A percentile compares a stretch with the other conserved stretches of the same genome.
phyloP scores from a whole-genome alignment of 169 alveolate genomes.

The Plasmodium cynomolgi region DNA sequence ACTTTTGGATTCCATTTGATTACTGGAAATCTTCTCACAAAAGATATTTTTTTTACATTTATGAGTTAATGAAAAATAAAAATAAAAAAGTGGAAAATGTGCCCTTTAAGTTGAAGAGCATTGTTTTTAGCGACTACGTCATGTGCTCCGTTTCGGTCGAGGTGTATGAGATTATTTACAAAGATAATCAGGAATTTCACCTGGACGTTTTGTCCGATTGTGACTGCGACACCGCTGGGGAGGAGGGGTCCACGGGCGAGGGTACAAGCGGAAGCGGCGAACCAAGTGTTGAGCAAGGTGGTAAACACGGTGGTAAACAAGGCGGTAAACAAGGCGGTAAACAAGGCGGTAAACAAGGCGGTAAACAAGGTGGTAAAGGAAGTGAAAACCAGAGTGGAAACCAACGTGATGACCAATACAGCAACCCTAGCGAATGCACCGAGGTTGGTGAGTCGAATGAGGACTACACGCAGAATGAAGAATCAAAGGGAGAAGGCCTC shows the following conservation, averaged over 20 bases:
- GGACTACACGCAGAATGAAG: background rate
- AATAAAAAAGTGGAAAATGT: constrained; percentile 55
- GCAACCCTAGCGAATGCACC: background rate
- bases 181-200: constrained; percentile 29
- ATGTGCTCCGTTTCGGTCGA: constrained; percentile 59
- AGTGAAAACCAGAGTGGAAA: background rate
- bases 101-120: constrained; percentile 61
- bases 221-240: background rate
- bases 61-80: constrained; percentile 73
- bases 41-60: constrained; percentile 67
- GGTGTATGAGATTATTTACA: constrained; percentile 72
- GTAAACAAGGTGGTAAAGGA: background rate
- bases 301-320: background rate
- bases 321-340: background rate
- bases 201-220: constrained; percentile 12
- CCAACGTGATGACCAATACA: background rate
- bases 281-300: background rate
- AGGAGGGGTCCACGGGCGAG: background rate
- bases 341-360: background rate
- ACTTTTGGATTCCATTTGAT: constrained; percentile 74
- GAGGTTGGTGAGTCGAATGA: background rate
- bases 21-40: constrained; percentile 75
- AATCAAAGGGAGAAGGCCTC: background rate
- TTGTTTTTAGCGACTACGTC: constrained; percentile 63
- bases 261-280: background rate